Evolutionary conservation across 2,329 filamentous ascomycete genomes (phyloP), one percentile per base, ranked within the genome.

Genomic region (Pseudogymnoascus sp.): DNA sequence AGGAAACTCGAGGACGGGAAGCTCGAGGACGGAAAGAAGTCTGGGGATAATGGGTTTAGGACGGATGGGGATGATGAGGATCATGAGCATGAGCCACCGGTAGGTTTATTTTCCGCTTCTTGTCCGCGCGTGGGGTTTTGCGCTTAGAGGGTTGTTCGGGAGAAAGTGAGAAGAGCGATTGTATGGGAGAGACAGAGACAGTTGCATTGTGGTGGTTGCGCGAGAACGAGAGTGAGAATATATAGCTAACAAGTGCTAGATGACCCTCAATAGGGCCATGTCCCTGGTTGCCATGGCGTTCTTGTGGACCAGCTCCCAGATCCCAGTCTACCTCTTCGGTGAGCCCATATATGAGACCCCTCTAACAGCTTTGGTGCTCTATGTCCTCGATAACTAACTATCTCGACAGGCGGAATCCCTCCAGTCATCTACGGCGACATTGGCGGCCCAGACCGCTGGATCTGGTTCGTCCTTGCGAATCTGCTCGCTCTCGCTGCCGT

Each of bases 271-370:
- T 38, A 75, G 80, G 3, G 78, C 82, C 68, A 81, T 84, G 79
- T 78, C 78, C 61, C 75, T 85, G 37, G 67, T 80, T 16, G 82
- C 82, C 64, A 84, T 85, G 81, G 81, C 82, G 4, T 83, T 87
- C 63, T 73, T 86, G 21, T 86, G 83, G 83, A 82, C 82, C 62
- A 82, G 82, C 31, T 82, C 78, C 63, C 83, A 85, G 66, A 84
- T 85, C 46, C 83, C 83, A 1, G 76, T 86, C 8, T 81, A 81
- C 66, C 70, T 81, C 3, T 79, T 79, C 64, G 79, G 79, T 76
- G 66, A 44, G 70, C 63, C 23, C 73, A 44, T 31, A 1, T 8
- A 12, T 40, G 18, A 10, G 12, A 4, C 14, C n/a, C 5, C 28
- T 6, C 16, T n/a, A 6, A 23, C 11, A 42, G 14, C 10, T 31